A percentile compares a stretch with the other conserved stretches of the same genome.
phyloP scores from a whole-genome alignment of 108 stramenopile species.

The Nannochloropsis salina region DNA sequence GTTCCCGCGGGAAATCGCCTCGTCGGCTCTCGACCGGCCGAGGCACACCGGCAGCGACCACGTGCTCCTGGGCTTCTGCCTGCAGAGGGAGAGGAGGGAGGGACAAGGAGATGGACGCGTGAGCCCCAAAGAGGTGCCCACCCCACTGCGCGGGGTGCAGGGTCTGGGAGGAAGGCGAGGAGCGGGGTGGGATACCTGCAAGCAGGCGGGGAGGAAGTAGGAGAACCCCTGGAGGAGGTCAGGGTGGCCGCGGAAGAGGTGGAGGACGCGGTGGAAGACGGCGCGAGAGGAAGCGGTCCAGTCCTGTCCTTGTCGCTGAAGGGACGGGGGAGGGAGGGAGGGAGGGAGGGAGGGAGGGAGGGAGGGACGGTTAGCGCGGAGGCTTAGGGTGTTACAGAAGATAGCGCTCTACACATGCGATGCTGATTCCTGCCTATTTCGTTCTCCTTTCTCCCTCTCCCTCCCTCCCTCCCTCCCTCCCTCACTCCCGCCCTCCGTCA shows the following conservation, averaged over 20 bases:
- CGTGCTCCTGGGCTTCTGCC: background rate
- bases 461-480: background rate
- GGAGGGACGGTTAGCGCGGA: background rate
- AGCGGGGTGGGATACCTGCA: background rate
- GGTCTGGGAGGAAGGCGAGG: background rate
- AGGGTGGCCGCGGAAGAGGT: background rate
- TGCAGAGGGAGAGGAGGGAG: background rate
- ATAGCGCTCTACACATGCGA: background rate
- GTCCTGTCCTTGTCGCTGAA: background rate
- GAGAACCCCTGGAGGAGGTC: background rate
- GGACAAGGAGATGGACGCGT: too few relatives aligned
- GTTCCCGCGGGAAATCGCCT: background rate
- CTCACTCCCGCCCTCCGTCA: background rate
- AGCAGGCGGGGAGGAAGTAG: background rate
- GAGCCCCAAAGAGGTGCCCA: background rate
- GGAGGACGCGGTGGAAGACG: background rate
- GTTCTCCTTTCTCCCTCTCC: background rate
- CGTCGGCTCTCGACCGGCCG: background rate
- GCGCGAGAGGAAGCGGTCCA: background rate
- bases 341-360: slow-evolving; percentile 1
- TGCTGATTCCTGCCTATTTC: background rate
- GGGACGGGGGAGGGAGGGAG: background rate
- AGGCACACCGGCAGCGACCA: background rate
- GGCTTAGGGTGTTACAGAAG: background rate
- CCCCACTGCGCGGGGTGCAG: background rate